A percentile compares a stretch with the other conserved stretches of the same genome.
These are phyloP conservation scores for Alternaria tenuissima DNA, from an alignment of 2,329 filamentous ascomycete species.

Conservation along the genomic window DNA sequence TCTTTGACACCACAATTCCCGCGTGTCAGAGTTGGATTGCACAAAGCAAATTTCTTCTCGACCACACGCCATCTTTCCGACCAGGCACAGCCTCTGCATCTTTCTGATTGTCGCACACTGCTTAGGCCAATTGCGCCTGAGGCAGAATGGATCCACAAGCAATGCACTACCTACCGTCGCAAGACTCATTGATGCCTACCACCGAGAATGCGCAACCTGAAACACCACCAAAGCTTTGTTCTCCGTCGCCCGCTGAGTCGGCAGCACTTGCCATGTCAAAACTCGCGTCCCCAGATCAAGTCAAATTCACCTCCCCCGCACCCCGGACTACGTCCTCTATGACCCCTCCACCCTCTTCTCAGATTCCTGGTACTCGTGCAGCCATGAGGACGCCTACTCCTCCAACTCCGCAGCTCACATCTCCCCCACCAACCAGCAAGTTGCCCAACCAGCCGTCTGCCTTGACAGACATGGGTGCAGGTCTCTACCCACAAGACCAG, in stretches of 20 bases:
- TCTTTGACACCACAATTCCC: slow-evolving; percentile 3
- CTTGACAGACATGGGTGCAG: slow-evolving; percentile 46
- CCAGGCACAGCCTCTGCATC: slow-evolving; percentile 12
- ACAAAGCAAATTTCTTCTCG: slow-evolving; percentile 13
- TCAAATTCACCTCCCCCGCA: slow-evolving; percentile 50
- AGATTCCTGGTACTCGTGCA: slow-evolving; percentile 56
- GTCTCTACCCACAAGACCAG: slow-evolving; percentile 59
- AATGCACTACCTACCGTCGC: slow-evolving; percentile 34
- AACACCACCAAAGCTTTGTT: slow-evolving; percentile 36
- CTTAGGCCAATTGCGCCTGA: slow-evolving; percentile 28
- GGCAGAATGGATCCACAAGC: slow-evolving; percentile 44
- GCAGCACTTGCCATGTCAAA: slow-evolving; percentile 27
- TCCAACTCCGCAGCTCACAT: slow-evolving; percentile 58
- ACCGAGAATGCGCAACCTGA: slow-evolving; percentile 40
- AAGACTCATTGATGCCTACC: slow-evolving; percentile 43
- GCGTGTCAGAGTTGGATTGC: slow-evolving; percentile 17
- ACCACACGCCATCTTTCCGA: slow-evolving; percentile 2
- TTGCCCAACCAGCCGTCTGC: slow-evolving; percentile 36
- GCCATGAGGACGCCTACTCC: slow-evolving; percentile 60
- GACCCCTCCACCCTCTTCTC: slow-evolving; percentile 71
- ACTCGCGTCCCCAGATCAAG: slow-evolving; percentile 33
- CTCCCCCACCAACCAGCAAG: slow-evolving; percentile 57
- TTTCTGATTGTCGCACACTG: slow-evolving; percentile 39
- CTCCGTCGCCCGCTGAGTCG: slow-evolving; percentile 32
- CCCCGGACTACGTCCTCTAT: slow-evolving; percentile 61